Conservation (phyloP, 352 stramenopile species). For the Pythium aristosporum region DNA sequence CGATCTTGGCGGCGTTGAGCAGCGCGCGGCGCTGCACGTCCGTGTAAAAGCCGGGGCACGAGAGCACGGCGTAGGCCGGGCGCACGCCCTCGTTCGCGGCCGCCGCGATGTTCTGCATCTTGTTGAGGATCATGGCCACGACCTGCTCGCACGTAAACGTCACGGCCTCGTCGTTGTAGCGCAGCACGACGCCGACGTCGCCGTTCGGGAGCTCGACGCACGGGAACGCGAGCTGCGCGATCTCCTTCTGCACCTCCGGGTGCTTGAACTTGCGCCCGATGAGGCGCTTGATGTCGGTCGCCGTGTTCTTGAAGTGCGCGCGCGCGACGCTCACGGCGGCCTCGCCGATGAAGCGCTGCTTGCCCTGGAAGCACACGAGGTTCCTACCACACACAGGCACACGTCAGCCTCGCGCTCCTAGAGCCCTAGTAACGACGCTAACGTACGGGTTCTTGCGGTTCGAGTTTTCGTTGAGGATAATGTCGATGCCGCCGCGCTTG, state of each 20-base stretch:
- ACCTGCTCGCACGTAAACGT: conserved; percentile 96
- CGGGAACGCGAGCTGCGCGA: conserved; percentile 91
- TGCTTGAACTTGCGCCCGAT: conserved; percentile 97
- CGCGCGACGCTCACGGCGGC: conserved; percentile 88
- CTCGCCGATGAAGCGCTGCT: conserved; percentile 94
- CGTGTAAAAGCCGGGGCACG: conserved; percentile 97
- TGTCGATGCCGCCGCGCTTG: conserved; percentile 96
- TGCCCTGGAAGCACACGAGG: conserved; percentile 86
- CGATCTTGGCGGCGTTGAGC: conserved; percentile 92
- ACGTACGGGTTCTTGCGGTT: conserved; percentile 97
- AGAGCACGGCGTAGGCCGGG: conserved; percentile 92
- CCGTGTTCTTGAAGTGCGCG: conserved; percentile 98
- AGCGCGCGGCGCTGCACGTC: conserved; percentile 96
- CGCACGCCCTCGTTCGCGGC: conserved; percentile 88
- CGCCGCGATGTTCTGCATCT: conserved; percentile 95
- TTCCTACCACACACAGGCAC: conserved; percentile 39
- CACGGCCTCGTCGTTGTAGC: conserved; percentile 90
- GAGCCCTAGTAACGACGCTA: no score
- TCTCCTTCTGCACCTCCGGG: conserved; percentile 95
- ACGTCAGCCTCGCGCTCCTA: no score
- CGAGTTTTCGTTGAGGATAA: conserved; percentile 99
- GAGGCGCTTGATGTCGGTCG: conserved; percentile 96
- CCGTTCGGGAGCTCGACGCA: conserved; percentile 85
- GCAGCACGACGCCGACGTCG: conserved; percentile 89
- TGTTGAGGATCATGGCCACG: conserved; percentile 97